Percentiles rank a stretch among this genome's conserved stretches.
phyloP scores from a whole-genome alignment of 768 basidiomycete species.

The Tulasnella sp. region DNA sequence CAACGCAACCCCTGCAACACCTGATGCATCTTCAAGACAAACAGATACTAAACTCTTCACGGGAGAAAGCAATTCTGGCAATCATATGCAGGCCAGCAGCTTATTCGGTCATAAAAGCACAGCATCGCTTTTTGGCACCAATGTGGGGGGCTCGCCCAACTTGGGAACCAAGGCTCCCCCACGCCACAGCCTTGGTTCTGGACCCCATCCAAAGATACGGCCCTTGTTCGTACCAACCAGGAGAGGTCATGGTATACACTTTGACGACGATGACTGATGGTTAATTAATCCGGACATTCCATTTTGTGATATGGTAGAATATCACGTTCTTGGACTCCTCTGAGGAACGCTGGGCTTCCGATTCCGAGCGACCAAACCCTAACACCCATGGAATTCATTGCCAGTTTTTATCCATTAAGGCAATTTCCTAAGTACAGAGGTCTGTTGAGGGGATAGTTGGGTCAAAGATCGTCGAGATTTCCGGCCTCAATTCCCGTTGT shows the following conservation, averaged over 20 bases:
- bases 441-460: no score
- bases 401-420: no score
- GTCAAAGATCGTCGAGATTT: no score
- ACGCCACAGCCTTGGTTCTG: background rate
- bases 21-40: no score
- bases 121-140: background rate
- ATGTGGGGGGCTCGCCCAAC: background rate
- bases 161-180: background rate
- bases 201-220: background rate
- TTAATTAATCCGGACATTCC: background rate
- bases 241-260: background rate
- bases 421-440: no score
- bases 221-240: background rate
- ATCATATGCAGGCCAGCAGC: background rate
- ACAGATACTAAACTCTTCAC: no score
- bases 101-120: background rate
- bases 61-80: no score
- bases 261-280: background rate
- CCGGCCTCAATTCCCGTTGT: no score
- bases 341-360: background rate
- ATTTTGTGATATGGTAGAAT: background rate
- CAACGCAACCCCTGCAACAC: no score
- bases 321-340: background rate
- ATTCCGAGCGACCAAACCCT: no score
- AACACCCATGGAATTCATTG: no score